Evolutionary conservation across 2,329 filamentous ascomycete genomes (phyloP).

Genomic region (Lachnum nothofagi): DNA sequence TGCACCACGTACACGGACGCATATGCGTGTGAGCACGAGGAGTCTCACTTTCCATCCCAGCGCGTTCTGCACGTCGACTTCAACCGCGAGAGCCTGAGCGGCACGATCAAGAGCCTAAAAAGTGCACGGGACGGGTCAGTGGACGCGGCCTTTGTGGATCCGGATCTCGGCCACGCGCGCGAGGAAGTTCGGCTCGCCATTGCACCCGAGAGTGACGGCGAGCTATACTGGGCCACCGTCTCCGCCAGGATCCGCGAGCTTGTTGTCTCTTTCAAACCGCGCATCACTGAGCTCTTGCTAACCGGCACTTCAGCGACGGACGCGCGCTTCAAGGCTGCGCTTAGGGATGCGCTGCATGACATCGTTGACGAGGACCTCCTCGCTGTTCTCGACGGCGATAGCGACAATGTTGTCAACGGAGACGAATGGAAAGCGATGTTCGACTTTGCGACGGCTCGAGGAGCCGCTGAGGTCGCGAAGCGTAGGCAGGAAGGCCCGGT

Average conservation of each 20-base stretch:
- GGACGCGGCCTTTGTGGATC: not conserved
- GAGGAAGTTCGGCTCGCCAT: not conserved
- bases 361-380: not conserved
- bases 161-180: not conserved
- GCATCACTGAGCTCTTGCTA: not conserved
- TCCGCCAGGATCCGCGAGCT: not conserved
- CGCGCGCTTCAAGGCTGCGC: not conserved
- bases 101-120: not conserved
- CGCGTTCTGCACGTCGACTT: not conserved
- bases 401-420: not conserved
- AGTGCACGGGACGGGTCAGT: not conserved
- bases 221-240: not conserved
- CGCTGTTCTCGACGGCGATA: not conserved
- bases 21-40: slow-evolving; percentile 1
- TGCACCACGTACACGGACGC: not conserved
- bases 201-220: not conserved
- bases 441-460: not conserved
- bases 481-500: not conserved
- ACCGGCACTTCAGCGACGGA: not conserved
- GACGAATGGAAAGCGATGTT: not conserved
- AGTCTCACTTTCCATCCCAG: not conserved
- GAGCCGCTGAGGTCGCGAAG: not conserved
- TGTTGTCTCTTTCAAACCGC: not conserved
- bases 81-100: not conserved
- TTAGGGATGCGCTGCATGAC: not conserved